phyloP scores from a whole-genome alignment of 2,329 filamentous ascomycete genomes.

The Penicillium paneum region DNA sequence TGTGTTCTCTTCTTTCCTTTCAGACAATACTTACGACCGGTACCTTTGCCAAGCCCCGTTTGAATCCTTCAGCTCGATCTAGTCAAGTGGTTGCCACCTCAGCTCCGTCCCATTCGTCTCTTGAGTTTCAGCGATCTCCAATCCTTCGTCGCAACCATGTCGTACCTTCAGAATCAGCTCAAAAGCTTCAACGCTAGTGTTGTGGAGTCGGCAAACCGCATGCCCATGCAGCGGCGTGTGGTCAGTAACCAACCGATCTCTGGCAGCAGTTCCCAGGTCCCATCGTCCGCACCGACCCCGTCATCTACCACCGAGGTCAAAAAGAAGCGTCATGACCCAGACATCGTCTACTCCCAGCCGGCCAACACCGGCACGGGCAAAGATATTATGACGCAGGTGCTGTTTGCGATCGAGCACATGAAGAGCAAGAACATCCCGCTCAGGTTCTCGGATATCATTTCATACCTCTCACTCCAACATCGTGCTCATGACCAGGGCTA shows the following conservation, averaged over 20 bases:
- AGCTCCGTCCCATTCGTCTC: slow-evolving; percentile 3
- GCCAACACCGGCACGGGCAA: slow-evolving; percentile 70
- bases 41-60: slow-evolving; percentile 3
- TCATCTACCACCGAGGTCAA: slow-evolving; percentile 44
- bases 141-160: slow-evolving; percentile 48
- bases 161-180: slow-evolving; percentile 64
- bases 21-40: too few species aligned
- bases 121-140: background rate
- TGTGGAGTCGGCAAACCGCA: slow-evolving; percentile 61
- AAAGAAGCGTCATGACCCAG: slow-evolving; percentile 58
- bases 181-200: slow-evolving; percentile 61
- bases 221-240: slow-evolving; percentile 54
- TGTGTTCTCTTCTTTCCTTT: background rate
- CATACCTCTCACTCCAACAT: slow-evolving; percentile 70
- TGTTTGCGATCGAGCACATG: slow-evolving; percentile 81
- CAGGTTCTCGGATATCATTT: slow-evolving; percentile 71
- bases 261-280: slow-evolving; percentile 58
- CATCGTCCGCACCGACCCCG: slow-evolving; percentile 35
- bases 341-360: slow-evolving; percentile 69
- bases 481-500: slow-evolving; percentile 56
- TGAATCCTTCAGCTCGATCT: slow-evolving; percentile 8
- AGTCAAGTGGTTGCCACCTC: background rate
- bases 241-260: slow-evolving; percentile 49
- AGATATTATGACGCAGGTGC: slow-evolving; percentile 82
- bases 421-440: slow-evolving; percentile 66